Evolutionary conservation across 257 asterid genomes (phyloP).

Genomic region (Mentha longifolia): DNA sequence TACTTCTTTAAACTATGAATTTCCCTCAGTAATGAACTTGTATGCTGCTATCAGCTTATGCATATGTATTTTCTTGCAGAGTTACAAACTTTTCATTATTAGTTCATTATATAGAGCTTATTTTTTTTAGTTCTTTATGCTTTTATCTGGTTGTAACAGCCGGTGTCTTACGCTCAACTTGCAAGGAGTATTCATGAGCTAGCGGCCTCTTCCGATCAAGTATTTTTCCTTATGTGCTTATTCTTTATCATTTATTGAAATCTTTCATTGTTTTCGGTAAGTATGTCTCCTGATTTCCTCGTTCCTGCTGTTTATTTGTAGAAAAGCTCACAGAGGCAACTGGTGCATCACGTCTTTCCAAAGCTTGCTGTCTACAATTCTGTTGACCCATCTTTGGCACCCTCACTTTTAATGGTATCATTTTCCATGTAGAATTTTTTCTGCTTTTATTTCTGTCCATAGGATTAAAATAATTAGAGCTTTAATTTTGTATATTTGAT

Average conservation of each 20-base stretch:
- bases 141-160: constrained; percentile 49
- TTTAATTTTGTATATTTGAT: constrained; percentile 9
- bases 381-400: constrained; percentile 98
- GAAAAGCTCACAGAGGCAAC: constrained; percentile 97
- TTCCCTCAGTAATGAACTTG: constrained; percentile 8
- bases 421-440: constrained; percentile 26
- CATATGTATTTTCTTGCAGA: constrained; percentile 11
- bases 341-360: constrained; percentile 94
- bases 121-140: constrained; percentile 29
- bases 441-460: constrained; percentile 26
- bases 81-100: constrained; percentile 3
- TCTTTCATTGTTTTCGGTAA: constrained; percentile 23
- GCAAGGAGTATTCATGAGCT: constrained; percentile 99
- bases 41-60: constrained; percentile 13
- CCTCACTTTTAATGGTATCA: constrained; percentile 94
- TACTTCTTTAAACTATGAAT: constrained; percentile 16
- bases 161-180: constrained; percentile 99
- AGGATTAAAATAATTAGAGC: neutral
- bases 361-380: constrained; percentile 99
- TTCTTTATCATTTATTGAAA: constrained; percentile 14
- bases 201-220: constrained; percentile 98
- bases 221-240: constrained; percentile 39
- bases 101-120: constrained; percentile 7
- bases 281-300: constrained; percentile 29
- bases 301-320: constrained; percentile 44